Base-by-base conservation (phyloP, 202 grass and related monocot species). In the Panicum hallii region DNA sequence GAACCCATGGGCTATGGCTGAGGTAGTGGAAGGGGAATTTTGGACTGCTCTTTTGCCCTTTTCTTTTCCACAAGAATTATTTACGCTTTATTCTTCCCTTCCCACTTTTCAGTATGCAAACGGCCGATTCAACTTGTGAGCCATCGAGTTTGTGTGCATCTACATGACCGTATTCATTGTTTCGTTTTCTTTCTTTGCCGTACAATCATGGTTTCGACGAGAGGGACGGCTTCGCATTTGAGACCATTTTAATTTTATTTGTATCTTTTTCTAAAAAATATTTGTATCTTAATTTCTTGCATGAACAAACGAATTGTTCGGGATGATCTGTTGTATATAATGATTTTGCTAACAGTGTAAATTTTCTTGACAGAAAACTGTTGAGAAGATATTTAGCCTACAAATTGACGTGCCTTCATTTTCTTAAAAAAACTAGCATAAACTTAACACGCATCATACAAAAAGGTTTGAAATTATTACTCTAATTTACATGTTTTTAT, bases 11-110 rank as follows among this genome's bases (percentile, higher is more conserved):
- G 23, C 1, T 22, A 57, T 4, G 13, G 11, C 48, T 48, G 9
- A 12, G 11, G 20, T 60, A 85, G 82, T 81, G 87, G 82, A 71
- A 46, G 70, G 26, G 63, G 82, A 81, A 85, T 81, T 81, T 63
- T 76, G 4, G 17, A n/a, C 9, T 58, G 50, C 42, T 60, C 49
- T 57, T 69, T 67, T 28, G 63, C 13, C 9, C 49, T 11, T 36
- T 49, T 38, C 19, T 28, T 15, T 34, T 77, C 62, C 46, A n/a
- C 15, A 12, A 20, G 43, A 40, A 70, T 70, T 50, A 6, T 70
- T 50, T 50, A 50, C n/a, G 13, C 74, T 78, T 72, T 63, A 86
- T 79, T 72, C 54, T 42, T 42, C 40, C 20, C 16, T 10, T 50
- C 11, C 68, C 8, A 5, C 58, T 74, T 62, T 64, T 53, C 30